Base-by-base conservation (phyloP, 2,329 filamentous ascomycete species). In the Fusarium acutatum region DNA sequence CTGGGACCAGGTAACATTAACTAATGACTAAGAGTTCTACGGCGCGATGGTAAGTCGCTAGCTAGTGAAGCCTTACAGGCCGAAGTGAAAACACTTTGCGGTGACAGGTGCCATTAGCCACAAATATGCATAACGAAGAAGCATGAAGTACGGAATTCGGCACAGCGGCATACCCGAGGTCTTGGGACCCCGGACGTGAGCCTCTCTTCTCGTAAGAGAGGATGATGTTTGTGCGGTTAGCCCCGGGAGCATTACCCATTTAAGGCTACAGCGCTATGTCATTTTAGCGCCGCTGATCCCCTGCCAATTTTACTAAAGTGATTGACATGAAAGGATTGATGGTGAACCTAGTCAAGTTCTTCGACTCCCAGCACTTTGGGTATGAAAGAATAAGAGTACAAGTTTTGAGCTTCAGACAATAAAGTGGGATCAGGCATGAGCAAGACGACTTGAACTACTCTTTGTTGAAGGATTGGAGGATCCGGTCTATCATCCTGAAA, bases 381-480 rank as follows among this genome's bases (percentile, higher is more conserved):
- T n/a, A 13, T 20, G n/a, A 8, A 11, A 24, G 12, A 20, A 11
- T 1, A 3, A 34, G 24, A 12, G 47, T 10, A 15, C 8, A 26
- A 2, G 6, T 8, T 20, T 18, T 13, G 7, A 35, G n/a, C 17
- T 14, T 14, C 5, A 20, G 6, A 15, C 1, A 10, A 15, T 24
- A 15, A 15, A 15, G 9, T 10, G 2, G 11, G 5, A 5, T 26
- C 9, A 26, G 12, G 9, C 17, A 52, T 7, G 12, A 6, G 9
- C 8, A 52, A 35, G 12, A 18, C n/a, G 10, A 9, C 11, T 9
- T n/a, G 2, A 1, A 18, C n/a, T n/a, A n/a, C n/a, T n/a, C n/a
- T n/a, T n/a, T n/a, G n/a, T n/a, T 2, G 6, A 18, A 30, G 28
- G 1, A 17, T 15, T 8, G 5, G 3, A 13, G 7, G 2, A n/a